phyloP scores from a whole-genome alignment of 139 green algal species.

The Astrephomene gubernaculifera region DNA sequence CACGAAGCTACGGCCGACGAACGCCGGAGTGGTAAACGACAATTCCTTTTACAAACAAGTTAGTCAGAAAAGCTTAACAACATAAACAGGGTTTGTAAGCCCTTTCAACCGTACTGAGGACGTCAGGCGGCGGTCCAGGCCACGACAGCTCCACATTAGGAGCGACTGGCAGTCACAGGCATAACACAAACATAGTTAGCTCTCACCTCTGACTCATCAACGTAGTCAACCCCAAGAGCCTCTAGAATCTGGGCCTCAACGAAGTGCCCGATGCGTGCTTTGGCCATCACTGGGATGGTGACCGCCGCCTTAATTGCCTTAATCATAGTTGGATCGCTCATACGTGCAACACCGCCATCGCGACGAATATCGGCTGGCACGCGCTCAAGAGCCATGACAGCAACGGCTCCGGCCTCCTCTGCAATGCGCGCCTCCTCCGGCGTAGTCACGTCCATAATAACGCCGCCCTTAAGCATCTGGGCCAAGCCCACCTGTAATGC shows the following conservation, averaged over 20 bases:
- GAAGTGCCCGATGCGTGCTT: constrained; percentile 99
- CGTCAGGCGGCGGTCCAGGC: too few species aligned
- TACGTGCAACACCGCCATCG: constrained; percentile 97
- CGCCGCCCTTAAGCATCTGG: constrained; percentile 99
- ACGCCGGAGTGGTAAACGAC: too few species aligned
- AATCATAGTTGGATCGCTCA: constrained; percentile 97
- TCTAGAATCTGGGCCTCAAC: constrained; percentile 99
- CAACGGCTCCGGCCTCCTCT: constrained; percentile 98
- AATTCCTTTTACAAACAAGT: too few species aligned
- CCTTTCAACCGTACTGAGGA: too few species aligned
- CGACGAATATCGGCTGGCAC: constrained; percentile 98
- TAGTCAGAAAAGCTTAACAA: too few species aligned
- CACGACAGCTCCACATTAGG: too few species aligned
- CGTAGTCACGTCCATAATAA: constrained; percentile 99
- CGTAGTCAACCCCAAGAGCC: constrained; percentile 96
- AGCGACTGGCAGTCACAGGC: too few species aligned
- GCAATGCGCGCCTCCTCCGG: constrained; percentile 98
- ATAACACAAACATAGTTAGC: too few species aligned
- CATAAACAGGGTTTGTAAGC: too few species aligned
- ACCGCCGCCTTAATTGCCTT: constrained; percentile 95
- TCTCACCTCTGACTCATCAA: constrained; percentile 97
- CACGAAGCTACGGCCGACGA: too few species aligned
- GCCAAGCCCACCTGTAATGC: constrained; percentile 90
- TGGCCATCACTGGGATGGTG: constrained; percentile 99
- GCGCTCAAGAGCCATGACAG: constrained; percentile 98